Percentiles rank a stretch among this genome's conserved stretches.
These are phyloP conservation scores for Populus hybrid DNA, from an alignment of 441 rosid genomes.

Conservation along the genomic window DNA sequence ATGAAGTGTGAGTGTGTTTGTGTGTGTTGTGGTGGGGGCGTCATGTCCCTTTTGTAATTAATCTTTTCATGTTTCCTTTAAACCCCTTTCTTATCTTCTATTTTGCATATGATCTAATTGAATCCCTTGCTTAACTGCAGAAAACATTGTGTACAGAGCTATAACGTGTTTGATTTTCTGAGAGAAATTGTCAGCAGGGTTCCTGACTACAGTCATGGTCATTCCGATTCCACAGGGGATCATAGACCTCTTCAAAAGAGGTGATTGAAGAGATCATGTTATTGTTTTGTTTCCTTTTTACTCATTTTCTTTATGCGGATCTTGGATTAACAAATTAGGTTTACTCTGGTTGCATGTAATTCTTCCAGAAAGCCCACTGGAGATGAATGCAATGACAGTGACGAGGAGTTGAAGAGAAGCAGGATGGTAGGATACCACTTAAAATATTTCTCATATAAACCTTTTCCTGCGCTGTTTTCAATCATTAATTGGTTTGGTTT, in stretches of 20 bases:
- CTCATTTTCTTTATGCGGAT: background rate
- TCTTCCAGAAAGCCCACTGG: conserved; percentile 61
- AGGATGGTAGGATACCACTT: conserved; percentile 65
- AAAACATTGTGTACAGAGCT: conserved; percentile 91
- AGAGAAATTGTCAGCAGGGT: conserved; percentile 87
- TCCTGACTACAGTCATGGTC: conserved; percentile 56
- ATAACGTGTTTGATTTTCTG: conserved; percentile 93
- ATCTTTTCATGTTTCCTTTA: background rate
- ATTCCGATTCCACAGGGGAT: conserved; percentile 68
- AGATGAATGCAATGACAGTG: conserved; percentile 77
- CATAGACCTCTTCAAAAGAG: conserved; percentile 46
- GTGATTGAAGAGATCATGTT: conserved; percentile 4
- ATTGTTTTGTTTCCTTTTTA: background rate
- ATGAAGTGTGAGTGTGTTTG: background rate
- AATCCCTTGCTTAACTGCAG: conserved; percentile 41
- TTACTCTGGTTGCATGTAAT: background rate
- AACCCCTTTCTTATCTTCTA: background rate
- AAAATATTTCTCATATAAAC: too few relatives aligned
- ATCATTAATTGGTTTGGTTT: background rate
- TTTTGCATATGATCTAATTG: conserved; percentile 15
- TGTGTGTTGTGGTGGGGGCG: background rate
- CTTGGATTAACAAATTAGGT: background rate
- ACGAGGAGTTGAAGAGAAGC: conserved; percentile 80
- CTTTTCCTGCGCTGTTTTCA: too few relatives aligned
- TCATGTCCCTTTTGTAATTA: background rate